Evolutionary conservation across 2,329 filamentous ascomycete species (phyloP).

Genomic region (Periconia digitata): DNA sequence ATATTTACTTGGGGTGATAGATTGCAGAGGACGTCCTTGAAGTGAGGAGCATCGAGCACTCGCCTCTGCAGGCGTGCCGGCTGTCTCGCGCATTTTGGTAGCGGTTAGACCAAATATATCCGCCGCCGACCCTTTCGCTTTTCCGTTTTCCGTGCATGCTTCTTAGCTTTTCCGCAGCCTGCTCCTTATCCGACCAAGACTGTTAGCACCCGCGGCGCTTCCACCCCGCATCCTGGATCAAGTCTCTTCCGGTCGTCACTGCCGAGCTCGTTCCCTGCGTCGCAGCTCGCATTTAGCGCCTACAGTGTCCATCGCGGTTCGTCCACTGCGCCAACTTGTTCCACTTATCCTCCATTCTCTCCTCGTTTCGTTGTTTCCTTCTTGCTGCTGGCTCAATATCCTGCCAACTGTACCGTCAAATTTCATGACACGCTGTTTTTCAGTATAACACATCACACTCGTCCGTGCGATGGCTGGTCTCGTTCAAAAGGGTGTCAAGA

Average conservation of each 20-base stretch:
- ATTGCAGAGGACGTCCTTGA: not conserved
- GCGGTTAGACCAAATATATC: slow-evolving; percentile 3
- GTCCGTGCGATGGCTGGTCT: slow-evolving; percentile 43
- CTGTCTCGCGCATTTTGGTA: not conserved
- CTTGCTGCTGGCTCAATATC: not conserved
- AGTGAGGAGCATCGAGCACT: not conserved
- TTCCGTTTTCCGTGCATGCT: not conserved
- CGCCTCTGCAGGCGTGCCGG: not conserved
- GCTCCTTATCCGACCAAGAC: slow-evolving; percentile 1
- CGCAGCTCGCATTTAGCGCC: slow-evolving; percentile 27
- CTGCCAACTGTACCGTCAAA: slow-evolving; percentile 1
- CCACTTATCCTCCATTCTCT: not conserved
- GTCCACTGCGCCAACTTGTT: slow-evolving; percentile 10
- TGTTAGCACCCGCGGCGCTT: slow-evolving; percentile 2
- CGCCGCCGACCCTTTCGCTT: not conserved
- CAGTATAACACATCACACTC: slow-evolving; percentile 11
- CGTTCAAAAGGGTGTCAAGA: slow-evolving; percentile 65
- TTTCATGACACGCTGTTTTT: not conserved
- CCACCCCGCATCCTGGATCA: slow-evolving; percentile 11
- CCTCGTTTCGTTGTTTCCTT: not conserved
- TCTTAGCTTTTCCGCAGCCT: slow-evolving; percentile 3
- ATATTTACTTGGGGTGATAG: slow-evolving; percentile 1
- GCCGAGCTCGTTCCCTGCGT: slow-evolving; percentile 31
- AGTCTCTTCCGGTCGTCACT: slow-evolving; percentile 25
- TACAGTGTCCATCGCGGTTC: slow-evolving; percentile 20